Evolutionary conservation across 257 asterid genomes (phyloP).

Genomic region (Gentiana straminea): DNA sequence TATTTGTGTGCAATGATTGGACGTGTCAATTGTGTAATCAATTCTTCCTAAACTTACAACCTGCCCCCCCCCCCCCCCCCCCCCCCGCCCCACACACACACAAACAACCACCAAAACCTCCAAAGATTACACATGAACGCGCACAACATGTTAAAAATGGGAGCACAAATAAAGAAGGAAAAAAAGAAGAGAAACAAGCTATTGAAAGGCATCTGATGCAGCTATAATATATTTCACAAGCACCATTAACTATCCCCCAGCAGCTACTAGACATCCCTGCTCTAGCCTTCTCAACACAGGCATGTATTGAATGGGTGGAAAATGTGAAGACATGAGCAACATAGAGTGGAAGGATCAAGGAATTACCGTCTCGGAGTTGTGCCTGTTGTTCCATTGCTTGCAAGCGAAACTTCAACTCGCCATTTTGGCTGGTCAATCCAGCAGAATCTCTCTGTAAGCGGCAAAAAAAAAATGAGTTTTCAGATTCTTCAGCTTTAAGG

Average conservation of each 20-base stretch:
- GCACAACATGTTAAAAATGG: too few species aligned
- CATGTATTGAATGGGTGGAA: not conserved
- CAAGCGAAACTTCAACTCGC: slow-evolving; percentile 56
- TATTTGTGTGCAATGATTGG: too few species aligned
- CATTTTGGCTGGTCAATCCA: slow-evolving; percentile 48
- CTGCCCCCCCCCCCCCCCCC: too few species aligned
- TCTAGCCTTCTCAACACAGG: not conserved
- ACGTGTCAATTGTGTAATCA: too few species aligned
- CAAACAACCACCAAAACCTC: too few species aligned
- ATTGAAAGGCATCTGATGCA: too few species aligned
- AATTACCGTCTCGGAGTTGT: slow-evolving; percentile 60
- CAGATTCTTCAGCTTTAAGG: not conserved
- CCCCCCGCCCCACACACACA: too few species aligned
- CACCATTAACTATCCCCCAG: not conserved
- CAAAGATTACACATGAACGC: too few species aligned
- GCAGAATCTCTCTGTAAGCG: slow-evolving; percentile 48
- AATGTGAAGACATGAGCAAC: not conserved
- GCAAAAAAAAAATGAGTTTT: not conserved
- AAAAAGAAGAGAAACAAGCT: too few species aligned
- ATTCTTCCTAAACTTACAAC: too few species aligned
- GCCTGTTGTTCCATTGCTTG: slow-evolving; percentile 68
- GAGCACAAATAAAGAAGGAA: too few species aligned
- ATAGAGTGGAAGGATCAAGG: not conserved
- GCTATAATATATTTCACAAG: not conserved
- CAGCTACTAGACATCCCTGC: not conserved